Evolutionary conservation across 1,139 yeast genomes (phyloP).

Genomic region (Yamadazyma buinensis): DNA sequence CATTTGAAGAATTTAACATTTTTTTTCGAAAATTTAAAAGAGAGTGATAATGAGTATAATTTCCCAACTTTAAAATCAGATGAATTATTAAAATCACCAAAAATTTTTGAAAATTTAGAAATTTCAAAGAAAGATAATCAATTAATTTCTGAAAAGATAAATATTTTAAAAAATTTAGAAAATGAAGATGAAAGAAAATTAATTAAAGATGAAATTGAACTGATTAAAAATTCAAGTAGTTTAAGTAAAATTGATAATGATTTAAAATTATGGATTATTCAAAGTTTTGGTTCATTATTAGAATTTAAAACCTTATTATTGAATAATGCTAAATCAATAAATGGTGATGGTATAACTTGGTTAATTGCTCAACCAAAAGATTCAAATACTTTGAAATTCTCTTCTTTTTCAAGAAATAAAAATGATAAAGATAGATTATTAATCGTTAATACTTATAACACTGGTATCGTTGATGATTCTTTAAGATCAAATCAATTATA

Average conservation of each 20-base stretch:
- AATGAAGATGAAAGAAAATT: not conserved
- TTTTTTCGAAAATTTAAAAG: conserved; percentile 52
- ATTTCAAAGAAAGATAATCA: too few species aligned
- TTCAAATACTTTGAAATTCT: conserved; percentile 9
- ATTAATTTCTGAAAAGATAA: too few species aligned
- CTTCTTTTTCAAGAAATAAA: conserved; percentile 9
- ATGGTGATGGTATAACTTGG: conserved; percentile 79
- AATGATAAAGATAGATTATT: conserved; percentile 46
- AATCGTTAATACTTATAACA: conserved; percentile 72
- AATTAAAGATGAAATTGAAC: not conserved
- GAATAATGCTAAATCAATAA: conserved; percentile 58
- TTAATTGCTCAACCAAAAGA: conserved; percentile 53
- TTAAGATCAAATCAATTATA: conserved; percentile 49
- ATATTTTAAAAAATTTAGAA: conserved; percentile 13
- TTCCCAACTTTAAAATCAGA: conserved; percentile 20
- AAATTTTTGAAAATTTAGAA: conserved; percentile 13
- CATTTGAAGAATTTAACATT: conserved; percentile 57
- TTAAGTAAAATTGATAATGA: conserved; percentile 36
- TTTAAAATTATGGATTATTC: conserved; percentile 42
- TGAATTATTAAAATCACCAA: conserved; percentile 22
- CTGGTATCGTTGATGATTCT: conserved; percentile 61
- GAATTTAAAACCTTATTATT: conserved; percentile 65
- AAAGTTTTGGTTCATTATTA: conserved; percentile 62
- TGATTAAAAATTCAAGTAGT: conserved; percentile 8
- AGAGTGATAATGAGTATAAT: conserved; percentile 12